These are phyloP conservation scores for Colletotrichum simmondsii DNA, from an alignment of 2,329 filamentous ascomycete genomes.

Conservation along the genomic window DNA sequence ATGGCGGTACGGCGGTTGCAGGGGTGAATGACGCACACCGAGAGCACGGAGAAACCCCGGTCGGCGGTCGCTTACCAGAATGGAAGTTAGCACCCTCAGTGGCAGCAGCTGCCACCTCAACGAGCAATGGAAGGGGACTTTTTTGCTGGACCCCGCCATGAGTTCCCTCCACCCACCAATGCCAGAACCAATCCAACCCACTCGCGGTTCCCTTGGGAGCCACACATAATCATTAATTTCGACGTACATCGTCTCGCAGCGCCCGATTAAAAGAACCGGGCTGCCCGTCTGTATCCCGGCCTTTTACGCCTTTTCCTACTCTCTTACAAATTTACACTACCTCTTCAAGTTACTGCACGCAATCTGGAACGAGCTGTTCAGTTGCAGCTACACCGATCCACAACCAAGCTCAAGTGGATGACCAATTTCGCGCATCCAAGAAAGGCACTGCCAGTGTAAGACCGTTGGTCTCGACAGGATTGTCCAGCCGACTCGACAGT, in stretches of 20 bases:
- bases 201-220: slow-evolving; percentile 15
- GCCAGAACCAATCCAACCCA: slow-evolving; percentile 12
- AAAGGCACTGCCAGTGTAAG: not conserved
- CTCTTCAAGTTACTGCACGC: not conserved
- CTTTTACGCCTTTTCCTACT: not conserved
- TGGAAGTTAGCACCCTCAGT: too few relatives aligned
- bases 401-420: not conserved
- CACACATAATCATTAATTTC: slow-evolving; percentile 33
- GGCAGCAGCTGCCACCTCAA: not conserved
- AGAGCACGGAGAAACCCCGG: slow-evolving; percentile 28
- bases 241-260: slow-evolving; percentile 23
- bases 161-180: slow-evolving; percentile 25
- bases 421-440: not conserved
- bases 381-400: not conserved
- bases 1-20: not conserved
- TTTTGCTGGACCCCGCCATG: slow-evolving; percentile 16
- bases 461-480: not conserved
- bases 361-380: not conserved
- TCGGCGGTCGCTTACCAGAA: not conserved
- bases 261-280: slow-evolving; percentile 7
- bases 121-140: not conserved
- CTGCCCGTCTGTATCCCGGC: not conserved
- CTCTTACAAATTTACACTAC: not conserved
- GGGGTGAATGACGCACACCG: slow-evolving; percentile 33
- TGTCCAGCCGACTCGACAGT: not conserved